Conservation (phyloP, 1,284 basidiomycete genomes). For the Malassezia arunalokei region DNA sequence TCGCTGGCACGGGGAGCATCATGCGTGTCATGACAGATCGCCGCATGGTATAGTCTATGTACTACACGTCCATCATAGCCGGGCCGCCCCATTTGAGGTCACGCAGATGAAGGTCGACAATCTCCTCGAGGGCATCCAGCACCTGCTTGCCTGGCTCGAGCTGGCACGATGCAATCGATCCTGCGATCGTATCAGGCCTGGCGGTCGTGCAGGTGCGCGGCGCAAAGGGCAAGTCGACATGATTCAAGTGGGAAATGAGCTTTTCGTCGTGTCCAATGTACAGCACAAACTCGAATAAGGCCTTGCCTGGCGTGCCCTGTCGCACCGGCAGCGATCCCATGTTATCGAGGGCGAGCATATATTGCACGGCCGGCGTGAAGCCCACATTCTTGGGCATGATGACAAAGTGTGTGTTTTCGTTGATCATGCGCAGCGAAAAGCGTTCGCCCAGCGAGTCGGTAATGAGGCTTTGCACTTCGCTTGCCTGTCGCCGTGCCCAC, state of each 20-base stretch:
- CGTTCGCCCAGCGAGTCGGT: conserved; percentile 46
- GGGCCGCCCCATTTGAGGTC: conserved; percentile 31
- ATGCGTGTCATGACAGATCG: conserved; percentile 95
- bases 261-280: conserved; percentile 39
- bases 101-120: conserved; percentile 26
- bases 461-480: conserved; percentile 79
- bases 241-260: conserved; percentile 36
- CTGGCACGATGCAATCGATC: conserved; percentile 34
- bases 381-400: conserved; percentile 72
- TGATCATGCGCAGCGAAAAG: conserved; percentile 42
- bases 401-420: conserved; percentile 51
- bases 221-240: conserved; percentile 38
- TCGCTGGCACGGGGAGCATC: conserved; percentile 89
- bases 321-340: conserved; percentile 18
- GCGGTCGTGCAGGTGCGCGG: conserved; percentile 39
- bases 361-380: conserved; percentile 60
- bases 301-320: conserved; percentile 6
- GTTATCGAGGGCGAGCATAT: conserved; percentile 25
- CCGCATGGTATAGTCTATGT: conserved; percentile 52
- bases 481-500: conserved; percentile 72
- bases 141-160: conserved; percentile 27
- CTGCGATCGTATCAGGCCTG: conserved; percentile 23
- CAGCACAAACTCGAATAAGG: conserved; percentile 40
- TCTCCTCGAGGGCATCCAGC: conserved; percentile 30
- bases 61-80: conserved; percentile 16